Evolutionary conservation across 2,329 filamentous ascomycete genomes (phyloP).

Genomic region (Xylaria sp.): DNA sequence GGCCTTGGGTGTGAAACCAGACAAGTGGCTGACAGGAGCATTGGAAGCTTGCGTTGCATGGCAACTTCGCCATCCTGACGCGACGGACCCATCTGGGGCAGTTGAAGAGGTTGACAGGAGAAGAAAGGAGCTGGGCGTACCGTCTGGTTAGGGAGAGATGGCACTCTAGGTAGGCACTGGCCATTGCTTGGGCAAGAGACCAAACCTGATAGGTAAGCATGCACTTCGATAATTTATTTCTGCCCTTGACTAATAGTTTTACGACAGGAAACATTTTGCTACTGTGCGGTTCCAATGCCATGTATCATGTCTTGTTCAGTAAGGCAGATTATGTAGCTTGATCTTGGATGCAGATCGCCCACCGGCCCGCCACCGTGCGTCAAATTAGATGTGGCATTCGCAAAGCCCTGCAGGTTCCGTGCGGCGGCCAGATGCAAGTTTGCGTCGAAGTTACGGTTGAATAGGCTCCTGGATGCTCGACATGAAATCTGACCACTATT

Average conservation of each 20-base stretch:
- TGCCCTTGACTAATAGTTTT: neutral
- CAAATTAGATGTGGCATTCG: neutral
- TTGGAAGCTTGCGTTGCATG: slow-evolving; percentile 84
- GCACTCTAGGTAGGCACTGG: neutral
- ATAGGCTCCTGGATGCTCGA: neutral
- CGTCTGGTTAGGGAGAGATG: slow-evolving; percentile 29
- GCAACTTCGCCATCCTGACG: slow-evolving; percentile 84
- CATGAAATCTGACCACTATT: neutral
- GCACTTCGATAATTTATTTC: neutral
- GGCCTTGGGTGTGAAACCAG: slow-evolving; percentile 75
- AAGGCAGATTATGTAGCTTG: neutral
- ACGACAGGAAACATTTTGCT: neutral
- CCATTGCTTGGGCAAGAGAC: neutral
- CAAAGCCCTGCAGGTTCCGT: neutral
- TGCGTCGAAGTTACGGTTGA: neutral
- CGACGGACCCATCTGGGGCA: slow-evolving; percentile 67
- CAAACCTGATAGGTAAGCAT: slow-evolving; percentile 7
- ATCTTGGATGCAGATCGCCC: neutral
- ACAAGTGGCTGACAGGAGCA: slow-evolving; percentile 85
- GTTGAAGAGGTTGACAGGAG: slow-evolving; percentile 68
- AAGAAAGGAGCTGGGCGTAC: slow-evolving; percentile 64
- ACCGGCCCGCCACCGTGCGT: neutral
- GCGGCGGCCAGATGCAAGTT: neutral
- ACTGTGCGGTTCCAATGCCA: neutral
- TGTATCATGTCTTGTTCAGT: neutral